Conservation (phyloP, 1,139 yeast species). For the Zygotorulaspora mrakii region DNA sequence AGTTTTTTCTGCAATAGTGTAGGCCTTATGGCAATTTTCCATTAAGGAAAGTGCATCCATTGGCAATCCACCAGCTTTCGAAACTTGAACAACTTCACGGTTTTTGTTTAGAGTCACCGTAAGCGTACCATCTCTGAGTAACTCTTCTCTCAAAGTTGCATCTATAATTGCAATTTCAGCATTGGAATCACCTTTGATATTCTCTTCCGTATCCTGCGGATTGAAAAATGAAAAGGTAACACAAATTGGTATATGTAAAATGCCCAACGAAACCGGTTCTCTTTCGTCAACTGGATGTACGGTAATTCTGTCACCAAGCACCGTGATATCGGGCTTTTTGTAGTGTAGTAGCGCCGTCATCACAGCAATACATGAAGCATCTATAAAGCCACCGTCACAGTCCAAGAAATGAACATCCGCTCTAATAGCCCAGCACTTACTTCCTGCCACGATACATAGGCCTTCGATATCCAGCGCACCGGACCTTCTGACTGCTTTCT, state of each 20-base stretch:
- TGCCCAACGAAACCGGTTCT: conserved; percentile 80
- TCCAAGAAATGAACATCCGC: conserved; percentile 87
- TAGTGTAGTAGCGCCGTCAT: conserved; percentile 82
- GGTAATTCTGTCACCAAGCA: conserved; percentile 64
- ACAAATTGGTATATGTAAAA: conserved; percentile 86
- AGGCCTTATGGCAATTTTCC: conserved; percentile 67
- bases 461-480: conserved; percentile 88
- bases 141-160: conserved; percentile 74
- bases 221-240: conserved; percentile 85
- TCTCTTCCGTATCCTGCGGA: conserved; percentile 59
- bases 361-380: conserved; percentile 86
- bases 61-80: conserved; percentile 87
- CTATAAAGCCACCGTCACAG: conserved; percentile 89
- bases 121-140: conserved; percentile 69
- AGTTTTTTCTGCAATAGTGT: conserved; percentile 54
- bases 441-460: conserved; percentile 85
- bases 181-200: conserved; percentile 59
- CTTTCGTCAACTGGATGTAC: conserved; percentile 73
- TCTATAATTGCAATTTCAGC: conserved; percentile 68
- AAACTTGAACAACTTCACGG: conserved; percentile 82
- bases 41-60: conserved; percentile 69
- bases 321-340: conserved; percentile 76
- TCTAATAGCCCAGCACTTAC: conserved; percentile 82
- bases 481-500: conserved; percentile 85
- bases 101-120: conserved; percentile 86